phyloP scores from a whole-genome alignment of 192 early-diverging fungal species.

The Coemansia sp. region DNA sequence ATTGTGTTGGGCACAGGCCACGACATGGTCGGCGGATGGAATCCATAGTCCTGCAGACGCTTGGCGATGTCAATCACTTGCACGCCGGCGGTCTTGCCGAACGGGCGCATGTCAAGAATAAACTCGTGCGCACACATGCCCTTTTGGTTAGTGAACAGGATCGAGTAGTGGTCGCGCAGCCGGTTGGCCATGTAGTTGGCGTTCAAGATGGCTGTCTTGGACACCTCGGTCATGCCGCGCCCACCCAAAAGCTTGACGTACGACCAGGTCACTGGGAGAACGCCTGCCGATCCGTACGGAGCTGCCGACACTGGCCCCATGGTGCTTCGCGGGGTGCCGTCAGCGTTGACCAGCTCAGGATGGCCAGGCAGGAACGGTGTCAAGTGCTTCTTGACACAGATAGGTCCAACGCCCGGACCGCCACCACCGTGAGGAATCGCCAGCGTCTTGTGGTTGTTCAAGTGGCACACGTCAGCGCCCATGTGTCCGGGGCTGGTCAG shows the following conservation, averaged over 20 bases:
- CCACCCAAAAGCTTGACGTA: slow-evolving; percentile 99
- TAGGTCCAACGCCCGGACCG: slow-evolving; percentile 97
- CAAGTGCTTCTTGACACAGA: slow-evolving; percentile 90
- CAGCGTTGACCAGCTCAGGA: slow-evolving; percentile 73
- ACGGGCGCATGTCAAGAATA: slow-evolving; percentile 95
- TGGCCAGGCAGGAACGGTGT: slow-evolving; percentile 91
- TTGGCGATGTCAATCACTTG: slow-evolving; percentile 98
- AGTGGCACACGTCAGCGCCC: slow-evolving; percentile 98
- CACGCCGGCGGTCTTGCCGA: slow-evolving; percentile 72
- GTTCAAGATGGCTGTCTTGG: slow-evolving; percentile 89
- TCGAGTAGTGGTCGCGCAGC: slow-evolving; percentile 86
- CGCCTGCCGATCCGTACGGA: slow-evolving; percentile 93
- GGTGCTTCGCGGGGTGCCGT: slow-evolving; percentile 60
- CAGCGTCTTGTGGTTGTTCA: slow-evolving; percentile 99
- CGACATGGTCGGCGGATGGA: slow-evolving; percentile 99
- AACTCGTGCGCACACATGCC: slow-evolving; percentile 99
- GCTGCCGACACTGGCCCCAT: slow-evolving; percentile 96
- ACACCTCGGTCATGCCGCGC: slow-evolving; percentile 82
- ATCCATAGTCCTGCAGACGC: slow-evolving; percentile 97
- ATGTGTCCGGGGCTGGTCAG: slow-evolving; percentile 87
- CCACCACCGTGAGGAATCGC: slow-evolving; percentile 99
- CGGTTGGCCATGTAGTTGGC: slow-evolving; percentile 98
- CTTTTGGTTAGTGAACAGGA: slow-evolving; percentile 89
- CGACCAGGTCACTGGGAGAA: slow-evolving; percentile 98
- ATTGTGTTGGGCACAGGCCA: slow-evolving; percentile 98